Evolutionary conservation across 306 rosid genomes (phyloP).

Genomic region (Lupinus albus): DNA sequence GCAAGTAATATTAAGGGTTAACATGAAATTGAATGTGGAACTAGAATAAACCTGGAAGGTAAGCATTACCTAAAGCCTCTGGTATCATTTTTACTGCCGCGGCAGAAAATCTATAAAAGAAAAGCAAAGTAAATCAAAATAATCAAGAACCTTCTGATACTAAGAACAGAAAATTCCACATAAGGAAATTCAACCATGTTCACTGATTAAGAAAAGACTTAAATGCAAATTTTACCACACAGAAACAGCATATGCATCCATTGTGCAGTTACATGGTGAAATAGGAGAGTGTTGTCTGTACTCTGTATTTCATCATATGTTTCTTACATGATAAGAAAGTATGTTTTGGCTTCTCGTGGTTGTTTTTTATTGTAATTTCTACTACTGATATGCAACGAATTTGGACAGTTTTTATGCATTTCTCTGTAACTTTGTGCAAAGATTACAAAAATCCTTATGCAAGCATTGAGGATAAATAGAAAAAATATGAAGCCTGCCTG

Average conservation of each 20-base stretch:
- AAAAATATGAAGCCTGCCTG: neutral
- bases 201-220: too few relatives aligned
- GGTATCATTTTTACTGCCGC: constrained; percentile 85
- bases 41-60: constrained; percentile 22
- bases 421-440: neutral
- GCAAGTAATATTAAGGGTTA: constrained; percentile 10
- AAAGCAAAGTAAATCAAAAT: constrained; percentile 32
- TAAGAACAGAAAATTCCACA: constrained; percentile 12
- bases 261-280: neutral
- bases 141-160: constrained; percentile 13
- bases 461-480: too few relatives aligned
- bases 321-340: neutral
- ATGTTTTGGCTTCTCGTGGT: neutral
- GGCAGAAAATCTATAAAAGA: constrained; percentile 83
- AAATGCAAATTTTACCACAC: too few relatives aligned
- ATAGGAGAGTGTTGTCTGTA: neutral
- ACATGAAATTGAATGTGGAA: constrained; percentile 22
- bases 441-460: neutral
- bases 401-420: neutral
- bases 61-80: constrained; percentile 87
- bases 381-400: neutral
- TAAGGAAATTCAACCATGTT: too few relatives aligned
- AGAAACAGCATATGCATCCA: constrained; percentile 1
- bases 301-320: neutral
- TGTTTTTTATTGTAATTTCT: neutral